A percentile compares a stretch with the other conserved stretches of the same genome.
These are phyloP conservation scores for Coemansia javaensis DNA, from an alignment of 192 early-diverging fungal genomes.

Conservation along the genomic window DNA sequence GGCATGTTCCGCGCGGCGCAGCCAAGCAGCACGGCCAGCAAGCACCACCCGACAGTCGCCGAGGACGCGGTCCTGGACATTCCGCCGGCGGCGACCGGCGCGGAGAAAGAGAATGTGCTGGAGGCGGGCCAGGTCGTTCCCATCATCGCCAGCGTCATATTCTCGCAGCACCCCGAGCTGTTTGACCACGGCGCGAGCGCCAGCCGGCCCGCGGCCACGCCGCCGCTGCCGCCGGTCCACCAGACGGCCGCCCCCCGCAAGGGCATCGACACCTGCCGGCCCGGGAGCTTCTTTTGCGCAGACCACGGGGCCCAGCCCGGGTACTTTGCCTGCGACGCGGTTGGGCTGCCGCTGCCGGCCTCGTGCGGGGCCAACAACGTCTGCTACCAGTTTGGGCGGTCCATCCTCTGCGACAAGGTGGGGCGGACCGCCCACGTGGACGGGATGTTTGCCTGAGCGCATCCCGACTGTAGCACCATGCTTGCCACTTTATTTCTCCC, in stretches of 20 bases:
- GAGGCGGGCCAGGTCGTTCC: constrained; percentile 18
- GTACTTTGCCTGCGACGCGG: constrained; percentile 42
- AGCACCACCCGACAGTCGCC: no score
- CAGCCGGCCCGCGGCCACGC: no score
- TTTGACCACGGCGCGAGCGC: neutral
- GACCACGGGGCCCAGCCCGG: constrained; percentile 17
- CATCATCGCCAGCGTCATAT: constrained; percentile 20
- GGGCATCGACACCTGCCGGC: neutral
- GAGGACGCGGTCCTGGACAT: no score
- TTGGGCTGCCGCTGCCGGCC: constrained; percentile 24
- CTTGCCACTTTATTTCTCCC: neutral
- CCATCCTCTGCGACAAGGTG: constrained; percentile 16
- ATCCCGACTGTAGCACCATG: no score
- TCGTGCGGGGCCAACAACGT: constrained; percentile 24
- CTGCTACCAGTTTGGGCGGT: constrained; percentile 27
- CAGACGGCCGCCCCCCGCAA: neutral
- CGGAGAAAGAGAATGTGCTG: neutral
- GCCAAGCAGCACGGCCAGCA: no score
- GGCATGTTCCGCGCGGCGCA: no score
- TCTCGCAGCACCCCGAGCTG: constrained; percentile 18
- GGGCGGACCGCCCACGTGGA: no score
- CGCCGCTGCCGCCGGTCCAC: no score
- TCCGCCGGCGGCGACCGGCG: no score
- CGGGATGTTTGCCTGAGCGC: neutral
- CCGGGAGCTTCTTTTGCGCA: constrained; percentile 31